phyloP scores from a whole-genome alignment of 148 eudicot species.

The Silene latifolia region DNA sequence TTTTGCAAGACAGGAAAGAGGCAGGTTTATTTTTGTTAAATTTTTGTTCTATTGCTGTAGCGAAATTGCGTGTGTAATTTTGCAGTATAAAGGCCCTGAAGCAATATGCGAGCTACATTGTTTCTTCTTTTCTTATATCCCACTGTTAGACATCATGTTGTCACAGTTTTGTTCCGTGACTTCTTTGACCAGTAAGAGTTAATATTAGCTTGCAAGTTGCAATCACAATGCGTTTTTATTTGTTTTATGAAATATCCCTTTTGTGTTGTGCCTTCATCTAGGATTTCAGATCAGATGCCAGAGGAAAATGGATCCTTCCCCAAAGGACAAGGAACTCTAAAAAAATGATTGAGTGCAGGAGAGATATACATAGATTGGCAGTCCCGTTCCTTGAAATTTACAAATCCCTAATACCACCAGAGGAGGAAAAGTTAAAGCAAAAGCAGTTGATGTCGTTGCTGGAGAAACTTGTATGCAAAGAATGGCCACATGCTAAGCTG shows the following conservation, averaged over 20 bases:
- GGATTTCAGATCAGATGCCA: conserved; percentile 87
- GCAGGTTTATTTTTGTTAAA: background rate
- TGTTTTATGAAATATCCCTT: conserved; percentile 11
- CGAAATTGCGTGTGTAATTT: background rate
- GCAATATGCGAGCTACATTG: background rate
- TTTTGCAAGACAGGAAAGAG: background rate
- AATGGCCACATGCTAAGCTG: conserved; percentile 84
- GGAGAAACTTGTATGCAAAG: conserved; percentile 71
- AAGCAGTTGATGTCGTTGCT: conserved; percentile 57
- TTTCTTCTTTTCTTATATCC: background rate
- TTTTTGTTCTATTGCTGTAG: background rate
- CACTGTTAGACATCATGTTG: background rate
- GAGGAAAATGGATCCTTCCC: conserved; percentile 63
- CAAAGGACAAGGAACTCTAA: conserved; percentile 59
- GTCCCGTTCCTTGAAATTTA: conserved; percentile 56
- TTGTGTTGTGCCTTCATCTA: conserved; percentile 33
- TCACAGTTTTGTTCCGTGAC: background rate
- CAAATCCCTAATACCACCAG: conserved; percentile 74
- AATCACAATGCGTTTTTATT: background rate
- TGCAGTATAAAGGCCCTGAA: background rate
- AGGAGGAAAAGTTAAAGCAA: conserved; percentile 81
- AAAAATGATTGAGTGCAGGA: conserved; percentile 51
- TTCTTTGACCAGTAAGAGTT: background rate
- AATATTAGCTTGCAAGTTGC: background rate
- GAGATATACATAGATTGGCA: conserved; percentile 55